Base-by-base conservation (phyloP, 2,329 filamentous ascomycete species). In the Phaeosphaeria sp. region DNA sequence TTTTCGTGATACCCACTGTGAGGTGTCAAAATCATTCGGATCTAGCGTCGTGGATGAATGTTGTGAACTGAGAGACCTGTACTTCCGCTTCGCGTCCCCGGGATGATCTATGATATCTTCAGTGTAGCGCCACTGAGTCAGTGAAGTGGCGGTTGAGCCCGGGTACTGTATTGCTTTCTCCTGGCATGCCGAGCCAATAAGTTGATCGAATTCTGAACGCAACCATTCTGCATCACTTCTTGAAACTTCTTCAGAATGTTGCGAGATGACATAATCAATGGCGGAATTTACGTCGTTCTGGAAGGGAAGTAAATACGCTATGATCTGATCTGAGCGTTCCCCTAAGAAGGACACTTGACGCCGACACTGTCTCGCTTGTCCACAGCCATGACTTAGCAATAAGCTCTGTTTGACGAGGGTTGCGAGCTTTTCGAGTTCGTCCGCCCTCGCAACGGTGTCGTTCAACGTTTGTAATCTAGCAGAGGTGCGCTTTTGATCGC, bases 181-280 rank as follows among this genome's bases (percentile, higher is more conserved):
- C 7, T 60, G 60, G 15, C 54, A n/a, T 17, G 60, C 60, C 6
- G 60, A 63, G 30, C 36, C 51, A 8, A 59, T 43, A 6, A 61
- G 56, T 20, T 52, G 40, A 9, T 56, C 42, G 21, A 56, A 59
- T 25, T 59, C 53, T 17, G 22, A 49, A 6, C 49, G 53, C 6
- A 59, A 18, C 47, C 49, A 52, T 25, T 39, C 18, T 30, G 51
- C 42, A 9, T 59, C 20, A n/a, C 21, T 8, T 11, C 24, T 21
- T 1, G 53, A 40, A 11, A 61, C 36, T 0, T 50, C 36, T 2
- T 45, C 18, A 5, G 5, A 21, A 7, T 36, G 20, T 20, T 51
- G 45, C 22, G 21, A 36, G 27, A 56, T 25, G 3, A 53, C 27
- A 7, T 39, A 39, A 15, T 13, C 21, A 2, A 55, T 50, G 0